Percentiles rank a stretch among this genome's conserved stretches.
Conservation (phyloP, 805 yeast species). For the Diddensiella transvaalensis region DNA sequence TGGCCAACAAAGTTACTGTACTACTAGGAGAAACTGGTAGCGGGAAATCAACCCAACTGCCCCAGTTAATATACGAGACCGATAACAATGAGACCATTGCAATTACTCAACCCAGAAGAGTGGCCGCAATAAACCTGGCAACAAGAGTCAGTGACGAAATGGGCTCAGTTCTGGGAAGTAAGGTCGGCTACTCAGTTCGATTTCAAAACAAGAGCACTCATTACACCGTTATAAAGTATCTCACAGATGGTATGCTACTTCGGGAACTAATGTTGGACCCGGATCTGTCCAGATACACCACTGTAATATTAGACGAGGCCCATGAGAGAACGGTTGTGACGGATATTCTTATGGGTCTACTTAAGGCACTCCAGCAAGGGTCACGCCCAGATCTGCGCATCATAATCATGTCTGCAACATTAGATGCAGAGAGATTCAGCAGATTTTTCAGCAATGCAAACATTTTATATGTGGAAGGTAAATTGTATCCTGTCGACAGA, state of each 20-base stretch:
- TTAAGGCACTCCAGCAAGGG: constrained; percentile 59
- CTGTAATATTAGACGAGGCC: constrained; percentile 90
- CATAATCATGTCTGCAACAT: constrained; percentile 93
- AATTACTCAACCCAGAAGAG: constrained; percentile 96
- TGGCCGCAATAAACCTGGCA: constrained; percentile 93
- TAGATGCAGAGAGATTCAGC: constrained; percentile 85
- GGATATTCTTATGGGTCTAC: constrained; percentile 83
- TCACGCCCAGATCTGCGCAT: constrained; percentile 59
- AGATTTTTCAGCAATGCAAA: constrained; percentile 72
- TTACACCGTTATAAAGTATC: constrained; percentile 70
- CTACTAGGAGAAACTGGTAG: constrained; percentile 97
- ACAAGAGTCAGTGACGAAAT: constrained; percentile 86
- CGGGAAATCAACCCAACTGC: constrained; percentile 96
- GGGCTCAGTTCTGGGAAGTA: constrained; percentile 71
- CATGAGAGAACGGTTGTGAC: constrained; percentile 94
- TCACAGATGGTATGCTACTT: constrained; percentile 96
- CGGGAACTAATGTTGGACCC: constrained; percentile 84
- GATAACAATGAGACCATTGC: constrained; percentile 59
- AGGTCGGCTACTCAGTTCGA: constrained; percentile 90
- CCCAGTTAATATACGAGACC: constrained; percentile 71
- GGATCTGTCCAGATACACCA: constrained; percentile 58
- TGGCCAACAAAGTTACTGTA: constrained; percentile 62
- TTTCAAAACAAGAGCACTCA: constrained; percentile 66
- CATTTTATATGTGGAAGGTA: constrained; percentile 85
- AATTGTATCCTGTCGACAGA: constrained; percentile 78